Evolutionary conservation across 805 yeast species (phyloP).

Genomic region (Brettanomyces sp.): DNA sequence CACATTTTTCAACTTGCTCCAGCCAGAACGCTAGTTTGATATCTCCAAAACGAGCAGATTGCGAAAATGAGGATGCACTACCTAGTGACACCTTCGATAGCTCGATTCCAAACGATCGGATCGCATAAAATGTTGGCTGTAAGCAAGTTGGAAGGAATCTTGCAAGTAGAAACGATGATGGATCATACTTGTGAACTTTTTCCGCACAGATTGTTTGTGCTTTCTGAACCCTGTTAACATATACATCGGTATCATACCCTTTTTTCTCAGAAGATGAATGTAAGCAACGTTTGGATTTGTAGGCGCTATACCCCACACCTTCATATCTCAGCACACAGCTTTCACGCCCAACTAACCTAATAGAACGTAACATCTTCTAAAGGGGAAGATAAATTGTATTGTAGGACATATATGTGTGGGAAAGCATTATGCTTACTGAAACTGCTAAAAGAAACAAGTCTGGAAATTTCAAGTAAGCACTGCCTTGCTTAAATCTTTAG

Average conservation of each 20-base stretch:
- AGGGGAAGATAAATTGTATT: too few species aligned
- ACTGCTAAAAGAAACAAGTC: too few species aligned
- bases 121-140: conserved; percentile 52
- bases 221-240: neutral
- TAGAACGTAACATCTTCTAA: too few species aligned
- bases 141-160: conserved; percentile 62
- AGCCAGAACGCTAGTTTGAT: conserved; percentile 71
- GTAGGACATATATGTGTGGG: too few species aligned
- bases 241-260: neutral
- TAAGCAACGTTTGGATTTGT: too few species aligned
- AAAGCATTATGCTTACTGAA: too few species aligned
- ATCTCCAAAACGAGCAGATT: conserved; percentile 29
- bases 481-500: too few species aligned
- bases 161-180: conserved; percentile 55
- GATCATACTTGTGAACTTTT: conserved; percentile 39
- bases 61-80: conserved; percentile 13
- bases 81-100: conserved; percentile 27
- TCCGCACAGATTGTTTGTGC: conserved; percentile 25
- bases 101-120: conserved; percentile 59
- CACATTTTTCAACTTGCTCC: conserved; percentile 43
- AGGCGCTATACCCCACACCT: too few species aligned
- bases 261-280: too few species aligned
- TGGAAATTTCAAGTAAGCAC: too few species aligned
- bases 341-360: too few species aligned
- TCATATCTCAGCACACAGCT: too few species aligned